These are phyloP conservation scores for Apiospora malaysiana DNA, from an alignment of 2,329 filamentous ascomycete genomes.

Conservation along the genomic window DNA sequence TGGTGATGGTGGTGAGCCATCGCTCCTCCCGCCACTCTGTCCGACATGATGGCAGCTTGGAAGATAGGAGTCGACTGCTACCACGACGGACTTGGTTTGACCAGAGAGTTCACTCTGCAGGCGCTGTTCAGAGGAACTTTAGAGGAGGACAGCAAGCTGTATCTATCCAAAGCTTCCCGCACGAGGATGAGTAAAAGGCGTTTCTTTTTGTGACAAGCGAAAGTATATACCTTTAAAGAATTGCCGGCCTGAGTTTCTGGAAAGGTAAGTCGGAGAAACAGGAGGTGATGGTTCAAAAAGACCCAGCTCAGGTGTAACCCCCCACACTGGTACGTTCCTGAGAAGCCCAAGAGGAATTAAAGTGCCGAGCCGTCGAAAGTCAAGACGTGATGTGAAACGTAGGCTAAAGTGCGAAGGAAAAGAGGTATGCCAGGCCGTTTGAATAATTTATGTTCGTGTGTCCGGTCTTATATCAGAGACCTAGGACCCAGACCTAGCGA, in stretches of 20 bases:
- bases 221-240: constrained; percentile 28
- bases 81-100: constrained; percentile 15
- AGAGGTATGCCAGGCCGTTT: constrained; percentile 19
- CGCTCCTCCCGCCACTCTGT: constrained; percentile 23
- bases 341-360: constrained; percentile 28
- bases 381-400: constrained; percentile 28
- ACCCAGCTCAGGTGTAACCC: constrained; percentile 6
- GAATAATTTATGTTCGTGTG: background rate
- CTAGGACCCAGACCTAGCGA: background rate
- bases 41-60: constrained; percentile 34
- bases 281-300: constrained; percentile 14
- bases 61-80: background rate
- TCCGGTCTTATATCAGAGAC: constrained; percentile 15
- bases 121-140: constrained; percentile 18
- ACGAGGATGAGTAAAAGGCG: constrained; percentile 21
- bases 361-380: constrained; percentile 29
- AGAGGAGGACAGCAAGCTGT: constrained; percentile 28
- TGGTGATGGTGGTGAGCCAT: constrained; percentile 25
- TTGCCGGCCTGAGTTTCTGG: constrained; percentile 21
- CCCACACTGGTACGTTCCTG: constrained; percentile 20
- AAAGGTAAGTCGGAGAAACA: constrained; percentile 16
- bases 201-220: constrained; percentile 20
- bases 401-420: constrained; percentile 25
- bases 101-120: constrained; percentile 18
- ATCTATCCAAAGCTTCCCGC: constrained; percentile 27